These are phyloP conservation scores for Phytophthora pistaciae DNA, from an alignment of 352 stramenopile genomes.

Conservation along the genomic window DNA sequence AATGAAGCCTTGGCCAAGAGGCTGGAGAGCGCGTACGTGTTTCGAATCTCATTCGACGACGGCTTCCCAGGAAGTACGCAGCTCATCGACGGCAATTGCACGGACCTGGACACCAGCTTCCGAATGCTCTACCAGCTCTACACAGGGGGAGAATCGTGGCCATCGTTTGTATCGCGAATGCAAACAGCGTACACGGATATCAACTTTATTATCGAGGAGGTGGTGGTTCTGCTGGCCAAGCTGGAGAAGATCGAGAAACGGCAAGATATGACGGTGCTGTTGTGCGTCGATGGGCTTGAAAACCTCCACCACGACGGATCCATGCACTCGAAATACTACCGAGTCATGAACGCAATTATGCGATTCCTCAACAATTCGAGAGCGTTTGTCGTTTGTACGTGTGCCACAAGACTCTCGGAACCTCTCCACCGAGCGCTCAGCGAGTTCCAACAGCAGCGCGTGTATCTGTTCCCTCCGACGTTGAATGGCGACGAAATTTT, in stretches of 20 bases:
- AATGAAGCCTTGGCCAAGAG: slow-evolving; percentile 23
- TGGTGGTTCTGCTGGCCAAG: slow-evolving; percentile 12
- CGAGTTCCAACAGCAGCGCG: too few relatives aligned
- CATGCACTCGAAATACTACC: neutral
- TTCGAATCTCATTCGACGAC: slow-evolving; percentile 1
- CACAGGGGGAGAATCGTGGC: slow-evolving; percentile 7
- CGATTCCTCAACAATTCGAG: too few relatives aligned
- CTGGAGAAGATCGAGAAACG: slow-evolving; percentile 25
- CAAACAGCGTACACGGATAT: neutral
- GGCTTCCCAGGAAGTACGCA: neutral
- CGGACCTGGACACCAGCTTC: slow-evolving; percentile 28
- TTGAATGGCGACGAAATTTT: too few relatives aligned
- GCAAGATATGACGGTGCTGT: slow-evolving; percentile 35
- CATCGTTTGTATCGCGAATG: neutral
- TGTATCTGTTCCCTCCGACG: too few relatives aligned
- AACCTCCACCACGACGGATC: slow-evolving; percentile 20
- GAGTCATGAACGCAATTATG: too few relatives aligned
- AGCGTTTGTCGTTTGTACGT: too few relatives aligned
- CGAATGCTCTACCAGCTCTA: slow-evolving; percentile 39
- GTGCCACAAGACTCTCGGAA: too few relatives aligned
- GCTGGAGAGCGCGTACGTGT: slow-evolving; percentile 15
- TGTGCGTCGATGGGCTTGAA: slow-evolving; percentile 37
- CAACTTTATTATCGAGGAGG: slow-evolving; percentile 3
- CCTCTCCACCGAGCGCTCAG: too few relatives aligned
- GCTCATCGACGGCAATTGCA: neutral